Evolutionary conservation across 2,329 filamentous ascomycete genomes (phyloP).

Genomic region (Penicillium sp.): DNA sequence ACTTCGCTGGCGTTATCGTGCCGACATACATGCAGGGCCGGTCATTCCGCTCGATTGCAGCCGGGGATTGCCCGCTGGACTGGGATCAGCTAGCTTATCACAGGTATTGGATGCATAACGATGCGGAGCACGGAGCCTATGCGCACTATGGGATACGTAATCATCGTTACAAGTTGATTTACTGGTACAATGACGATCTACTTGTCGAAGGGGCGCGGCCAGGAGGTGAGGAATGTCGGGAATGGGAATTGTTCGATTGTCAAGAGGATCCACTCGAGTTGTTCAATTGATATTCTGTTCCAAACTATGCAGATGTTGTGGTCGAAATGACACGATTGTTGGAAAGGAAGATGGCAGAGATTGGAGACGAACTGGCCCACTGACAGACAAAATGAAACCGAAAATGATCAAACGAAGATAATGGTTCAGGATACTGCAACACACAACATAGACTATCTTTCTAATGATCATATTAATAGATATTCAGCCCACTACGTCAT

Average conservation of each 20-base stretch:
- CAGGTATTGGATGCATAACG: slow-evolving; percentile 58
- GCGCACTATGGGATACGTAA: slow-evolving; percentile 56
- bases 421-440: too few relatives aligned
- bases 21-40: slow-evolving; percentile 56
- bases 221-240: slow-evolving; percentile 42
- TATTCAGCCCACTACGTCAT: too few relatives aligned
- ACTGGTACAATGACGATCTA: slow-evolving; percentile 56
- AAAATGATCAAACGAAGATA: too few relatives aligned
- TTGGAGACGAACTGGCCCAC: slow-evolving; percentile 45
- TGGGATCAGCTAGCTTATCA: slow-evolving; percentile 57
- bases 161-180: slow-evolving; percentile 56
- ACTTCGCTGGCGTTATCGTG: slow-evolving; percentile 42
- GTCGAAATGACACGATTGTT: slow-evolving; percentile 44
- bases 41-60: slow-evolving; percentile 44
- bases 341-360: slow-evolving; percentile 53
- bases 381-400: not conserved
- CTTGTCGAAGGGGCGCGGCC: slow-evolving; percentile 47
- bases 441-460: too few relatives aligned
- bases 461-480: too few relatives aligned
- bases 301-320: slow-evolving; percentile 40
- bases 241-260: slow-evolving; percentile 58
- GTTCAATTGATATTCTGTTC: slow-evolving; percentile 48
- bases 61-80: slow-evolving; percentile 39
- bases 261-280: slow-evolving; percentile 52
- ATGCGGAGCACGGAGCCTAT: slow-evolving; percentile 51